These are phyloP conservation scores for Macadamia integrifolia DNA, from an alignment of 164 flowering plant species.

Conservation along the genomic window DNA sequence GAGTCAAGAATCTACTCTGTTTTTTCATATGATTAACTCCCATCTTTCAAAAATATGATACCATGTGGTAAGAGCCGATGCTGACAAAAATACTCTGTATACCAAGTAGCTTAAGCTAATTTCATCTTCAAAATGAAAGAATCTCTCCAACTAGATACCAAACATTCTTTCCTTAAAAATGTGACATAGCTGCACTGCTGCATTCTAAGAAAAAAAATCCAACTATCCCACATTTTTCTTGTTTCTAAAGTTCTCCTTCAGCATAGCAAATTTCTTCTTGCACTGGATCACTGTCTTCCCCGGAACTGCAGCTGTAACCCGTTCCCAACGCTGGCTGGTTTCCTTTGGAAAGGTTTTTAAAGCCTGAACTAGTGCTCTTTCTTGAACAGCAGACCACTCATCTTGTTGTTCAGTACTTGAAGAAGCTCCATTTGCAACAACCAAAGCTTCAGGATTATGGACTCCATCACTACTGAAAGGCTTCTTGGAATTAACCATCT, in stretches of 20 bases:
- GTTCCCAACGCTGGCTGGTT: constrained; percentile 58
- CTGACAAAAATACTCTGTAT: neutral
- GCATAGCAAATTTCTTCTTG: constrained; percentile 65
- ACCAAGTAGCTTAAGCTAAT: neutral
- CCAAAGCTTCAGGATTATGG: constrained; percentile 19
- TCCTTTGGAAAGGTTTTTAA: constrained; percentile 55
- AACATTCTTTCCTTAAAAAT: neutral
- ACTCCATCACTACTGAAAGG: constrained; percentile 28
- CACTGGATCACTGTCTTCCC: constrained; percentile 69
- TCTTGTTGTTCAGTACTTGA: constrained; percentile 62
- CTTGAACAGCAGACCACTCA: constrained; percentile 62
- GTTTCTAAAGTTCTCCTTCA: constrained; percentile 82
- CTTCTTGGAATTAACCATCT: constrained; percentile 12
- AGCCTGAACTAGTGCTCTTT: constrained; percentile 53
- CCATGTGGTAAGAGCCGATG: neutral
- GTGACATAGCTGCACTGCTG: neutral
- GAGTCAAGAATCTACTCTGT: neutral
- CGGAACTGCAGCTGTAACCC: constrained; percentile 90
- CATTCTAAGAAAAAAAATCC: neutral
- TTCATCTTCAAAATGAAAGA: neutral
- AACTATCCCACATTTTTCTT: constrained; percentile 40
- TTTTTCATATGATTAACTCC: neutral
- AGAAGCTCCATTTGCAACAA: constrained; percentile 28
- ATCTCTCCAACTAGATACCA: neutral
- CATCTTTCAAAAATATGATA: neutral